Percentiles rank a stretch among this genome's conserved stretches.
These are phyloP conservation scores for Dipteronia dyeriana DNA, from an alignment of 345 rosid species.

Conservation along the genomic window DNA sequence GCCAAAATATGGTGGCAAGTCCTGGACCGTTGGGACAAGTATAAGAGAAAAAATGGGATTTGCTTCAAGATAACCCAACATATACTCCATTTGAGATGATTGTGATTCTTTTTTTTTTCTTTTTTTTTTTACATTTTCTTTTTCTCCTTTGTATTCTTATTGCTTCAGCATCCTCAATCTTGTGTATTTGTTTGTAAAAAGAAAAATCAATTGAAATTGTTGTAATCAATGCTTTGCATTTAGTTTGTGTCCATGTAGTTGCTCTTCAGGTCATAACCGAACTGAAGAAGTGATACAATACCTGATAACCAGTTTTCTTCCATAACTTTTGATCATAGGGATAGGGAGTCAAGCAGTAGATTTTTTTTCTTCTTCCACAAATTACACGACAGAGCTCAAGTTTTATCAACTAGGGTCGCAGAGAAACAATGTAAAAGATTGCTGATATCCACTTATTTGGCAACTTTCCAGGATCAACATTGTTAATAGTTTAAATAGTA, in stretches of 20 bases:
- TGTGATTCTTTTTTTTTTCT: slow-evolving; percentile 30
- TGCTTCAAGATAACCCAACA: slow-evolving; percentile 20
- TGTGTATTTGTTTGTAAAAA: slow-evolving; percentile 29
- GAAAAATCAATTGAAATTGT: slow-evolving; percentile 20
- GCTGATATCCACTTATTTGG: background rate
- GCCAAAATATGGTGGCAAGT: slow-evolving; percentile 20
- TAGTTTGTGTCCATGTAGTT: background rate
- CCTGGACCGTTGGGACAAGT: slow-evolving; percentile 12
- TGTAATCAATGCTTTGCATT: slow-evolving; percentile 31
- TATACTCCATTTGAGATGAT: slow-evolving; percentile 27
- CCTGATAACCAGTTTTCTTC: background rate
- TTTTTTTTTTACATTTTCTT: background rate
- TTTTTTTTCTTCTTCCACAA: background rate
- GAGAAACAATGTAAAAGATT: background rate
- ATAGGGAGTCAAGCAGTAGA: background rate
- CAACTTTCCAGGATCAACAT: background rate
- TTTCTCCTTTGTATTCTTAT: slow-evolving; percentile 18
- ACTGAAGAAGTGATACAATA: background rate
- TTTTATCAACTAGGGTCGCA: background rate
- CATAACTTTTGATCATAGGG: background rate
- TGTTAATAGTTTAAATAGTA: background rate
- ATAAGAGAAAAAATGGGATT: slow-evolving; percentile 10
- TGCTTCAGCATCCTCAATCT: slow-evolving; percentile 25
- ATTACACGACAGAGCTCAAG: background rate
- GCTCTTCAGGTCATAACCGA: background rate